These are phyloP conservation scores for Cymodocea nodosa DNA, from an alignment of 116 monocot genomes.

Conservation along the genomic window DNA sequence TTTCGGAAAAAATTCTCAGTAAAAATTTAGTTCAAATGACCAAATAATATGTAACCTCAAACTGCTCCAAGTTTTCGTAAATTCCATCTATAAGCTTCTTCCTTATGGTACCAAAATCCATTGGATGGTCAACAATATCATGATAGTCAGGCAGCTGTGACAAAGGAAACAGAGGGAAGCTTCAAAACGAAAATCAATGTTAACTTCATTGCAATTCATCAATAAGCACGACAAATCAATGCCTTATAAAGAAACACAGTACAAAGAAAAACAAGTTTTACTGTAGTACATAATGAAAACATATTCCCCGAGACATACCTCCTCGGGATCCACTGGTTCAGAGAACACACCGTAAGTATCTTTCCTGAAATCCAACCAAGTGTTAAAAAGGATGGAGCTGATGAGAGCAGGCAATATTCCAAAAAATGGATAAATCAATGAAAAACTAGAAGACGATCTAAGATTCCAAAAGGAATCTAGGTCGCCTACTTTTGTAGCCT, in stretches of 20 bases:
- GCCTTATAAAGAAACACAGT: too few species aligned
- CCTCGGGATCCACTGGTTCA: constrained; percentile 67
- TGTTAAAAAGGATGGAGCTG: not conserved
- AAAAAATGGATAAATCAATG: too few species aligned
- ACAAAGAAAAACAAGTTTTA: not conserved
- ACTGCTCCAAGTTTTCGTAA: constrained; percentile 50
- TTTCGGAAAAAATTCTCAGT: too few species aligned
- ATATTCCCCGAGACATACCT: constrained; percentile 20
- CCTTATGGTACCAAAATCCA: constrained; percentile 68
- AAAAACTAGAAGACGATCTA: too few species aligned
- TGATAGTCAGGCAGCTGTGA: constrained; percentile 72
- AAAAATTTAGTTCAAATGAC: too few species aligned
- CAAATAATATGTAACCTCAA: constrained; percentile 40
- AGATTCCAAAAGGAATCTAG: too few species aligned
- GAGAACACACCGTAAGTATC: constrained; percentile 82
- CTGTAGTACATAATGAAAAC: too few species aligned
- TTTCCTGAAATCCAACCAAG: constrained; percentile 32
- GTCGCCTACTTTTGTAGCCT: constrained; percentile 67
- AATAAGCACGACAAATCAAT: too few species aligned
- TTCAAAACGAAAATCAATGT: not conserved
- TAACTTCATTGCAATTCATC: not conserved
- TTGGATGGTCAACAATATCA: constrained; percentile 64
- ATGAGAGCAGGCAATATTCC: too few species aligned
- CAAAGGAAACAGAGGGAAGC: not conserved
- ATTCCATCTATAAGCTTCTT: constrained; percentile 43